Evolutionary conservation across 345 rosid genomes (phyloP).

Genomic region (Cardamine occulta): DNA sequence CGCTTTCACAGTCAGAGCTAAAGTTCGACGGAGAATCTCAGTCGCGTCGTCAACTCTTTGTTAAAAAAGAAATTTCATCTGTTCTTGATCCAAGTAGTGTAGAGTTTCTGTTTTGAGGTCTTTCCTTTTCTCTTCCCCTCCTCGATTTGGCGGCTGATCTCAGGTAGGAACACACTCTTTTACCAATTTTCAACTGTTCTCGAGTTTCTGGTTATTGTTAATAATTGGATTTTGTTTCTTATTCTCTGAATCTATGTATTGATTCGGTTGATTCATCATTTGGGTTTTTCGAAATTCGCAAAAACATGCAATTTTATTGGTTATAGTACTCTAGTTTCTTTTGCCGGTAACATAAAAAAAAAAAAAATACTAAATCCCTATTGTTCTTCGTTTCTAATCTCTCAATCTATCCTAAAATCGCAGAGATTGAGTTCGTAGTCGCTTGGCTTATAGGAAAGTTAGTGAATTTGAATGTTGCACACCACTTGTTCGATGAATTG

Average conservation of each 20-base stretch:
- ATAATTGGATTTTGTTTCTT: background rate
- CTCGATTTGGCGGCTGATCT: slow-evolving; percentile 8
- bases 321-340: background rate
- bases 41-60: slow-evolving; percentile 15
- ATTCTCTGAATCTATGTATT: background rate
- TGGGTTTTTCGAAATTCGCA: background rate
- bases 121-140: background rate
- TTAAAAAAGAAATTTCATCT: slow-evolving; percentile 5
- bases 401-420: background rate
- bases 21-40: slow-evolving; percentile 5
- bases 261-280: slow-evolving; percentile 3
- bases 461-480: background rate
- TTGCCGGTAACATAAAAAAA: background rate
- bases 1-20: slow-evolving; percentile 7
- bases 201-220: background rate
- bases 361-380: background rate
- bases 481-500: background rate
- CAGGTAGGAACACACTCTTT: slow-evolving; percentile 12
- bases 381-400: background rate
- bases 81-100: background rate
- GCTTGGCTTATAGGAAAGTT: background rate
- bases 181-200: slow-evolving; percentile 1
- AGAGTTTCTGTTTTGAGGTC: background rate
- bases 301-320: slow-evolving; percentile 10
- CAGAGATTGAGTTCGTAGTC: background rate